A percentile compares a stretch with the other conserved stretches of the same genome.
These are phyloP conservation scores for Trichodelitschia bisporula DNA, from an alignment of 495 filamentous ascomycete species.

Conservation along the genomic window DNA sequence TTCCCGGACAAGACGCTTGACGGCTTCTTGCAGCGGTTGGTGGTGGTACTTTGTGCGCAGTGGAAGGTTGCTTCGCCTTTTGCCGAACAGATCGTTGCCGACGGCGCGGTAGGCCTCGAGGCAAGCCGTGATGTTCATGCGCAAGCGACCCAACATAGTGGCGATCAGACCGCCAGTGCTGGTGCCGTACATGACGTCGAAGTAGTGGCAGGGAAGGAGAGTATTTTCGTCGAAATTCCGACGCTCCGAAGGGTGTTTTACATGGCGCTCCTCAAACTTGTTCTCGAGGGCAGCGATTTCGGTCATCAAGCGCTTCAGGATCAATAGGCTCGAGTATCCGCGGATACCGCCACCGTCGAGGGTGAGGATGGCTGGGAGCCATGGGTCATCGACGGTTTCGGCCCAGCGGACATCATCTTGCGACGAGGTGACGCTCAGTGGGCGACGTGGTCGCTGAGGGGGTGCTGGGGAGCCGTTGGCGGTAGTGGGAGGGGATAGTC, in stretches of 20 bases:
- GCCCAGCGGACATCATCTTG: conserved; percentile 8
- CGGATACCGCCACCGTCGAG: conserved; percentile 19
- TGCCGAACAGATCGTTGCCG: conserved; percentile 22
- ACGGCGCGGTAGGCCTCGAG: conserved; percentile 22
- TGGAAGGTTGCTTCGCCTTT: conserved; percentile 12
- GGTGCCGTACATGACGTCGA: conserved; percentile 24
- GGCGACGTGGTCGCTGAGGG: conserved; percentile 4
- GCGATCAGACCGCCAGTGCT: conserved; percentile 23
- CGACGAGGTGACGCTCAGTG: conserved; percentile 1
- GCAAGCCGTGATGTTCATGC: conserved; percentile 26
- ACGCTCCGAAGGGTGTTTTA: conserved; percentile 1
- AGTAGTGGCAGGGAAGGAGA: conserved; percentile 21
- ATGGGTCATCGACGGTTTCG: conserved; percentile 8
- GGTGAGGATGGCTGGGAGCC: conserved; percentile 10
- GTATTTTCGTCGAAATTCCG: conserved; percentile 12
- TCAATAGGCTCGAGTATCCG: conserved; percentile 18
- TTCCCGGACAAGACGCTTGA: conserved; percentile 15
- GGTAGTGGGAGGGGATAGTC: not conserved
- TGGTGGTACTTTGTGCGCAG: conserved; percentile 20
- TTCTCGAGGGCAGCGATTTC: conserved; percentile 17
- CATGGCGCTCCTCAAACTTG: conserved; percentile 10
- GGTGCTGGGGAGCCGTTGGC: not conserved
- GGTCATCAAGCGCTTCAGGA: conserved; percentile 17
- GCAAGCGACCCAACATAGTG: conserved; percentile 26
- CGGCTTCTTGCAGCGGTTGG: conserved; percentile 18